Evolutionary conservation across 2,329 filamentous ascomycete genomes (phyloP), one percentile per base, ranked within the genome.

Genomic region (Colletotrichum incanum): DNA sequence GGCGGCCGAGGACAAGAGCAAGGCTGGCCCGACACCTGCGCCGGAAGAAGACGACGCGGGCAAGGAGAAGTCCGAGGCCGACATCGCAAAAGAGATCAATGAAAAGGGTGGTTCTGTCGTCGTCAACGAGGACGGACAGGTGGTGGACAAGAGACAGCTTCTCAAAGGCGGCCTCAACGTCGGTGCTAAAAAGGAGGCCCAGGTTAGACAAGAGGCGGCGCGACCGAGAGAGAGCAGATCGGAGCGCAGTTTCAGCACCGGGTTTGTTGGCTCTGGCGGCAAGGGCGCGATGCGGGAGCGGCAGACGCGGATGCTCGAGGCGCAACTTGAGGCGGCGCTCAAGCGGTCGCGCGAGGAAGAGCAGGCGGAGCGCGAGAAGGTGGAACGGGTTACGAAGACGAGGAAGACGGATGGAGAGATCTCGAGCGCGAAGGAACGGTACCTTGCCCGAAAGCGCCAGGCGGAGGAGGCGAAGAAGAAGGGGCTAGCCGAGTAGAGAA

Each of bases 111-210:
- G 83, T 0, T 84, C 85, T 4, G 88, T 96, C 49, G 88, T 90
- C 9, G 82, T 96, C 76, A 96, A 96, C 77, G 94, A 96, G 73
- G 94, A 96, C 49, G 94, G 94, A 0, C 90, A 95, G 78, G 91
- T 96, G 1, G 92, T 94, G 34, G 94, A 97, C 79, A 96, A 95
- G 84, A 87, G 93, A n/a, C 92, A 96, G 79, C 85, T 96, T 11
- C 87, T 97, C 8, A 88, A 85, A 58, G 92, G 93, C 8, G 94
- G 94, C 34, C 86, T 97, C 63, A 97, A 97, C 76, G 83, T 96
- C 23, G 87, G 88, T 61, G 84, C 88, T 0, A 92, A 90, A 79
- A 91, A 91, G 76, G 91, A 90, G 79, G 77, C 79, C 12, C 83
- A 87, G 67, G 79, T 26, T 73, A 77, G 28, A 72, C 49, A 65